phyloP scores from a whole-genome alignment of 1,284 basidiomycete genomes.

The Ustilago vetiveriae region DNA sequence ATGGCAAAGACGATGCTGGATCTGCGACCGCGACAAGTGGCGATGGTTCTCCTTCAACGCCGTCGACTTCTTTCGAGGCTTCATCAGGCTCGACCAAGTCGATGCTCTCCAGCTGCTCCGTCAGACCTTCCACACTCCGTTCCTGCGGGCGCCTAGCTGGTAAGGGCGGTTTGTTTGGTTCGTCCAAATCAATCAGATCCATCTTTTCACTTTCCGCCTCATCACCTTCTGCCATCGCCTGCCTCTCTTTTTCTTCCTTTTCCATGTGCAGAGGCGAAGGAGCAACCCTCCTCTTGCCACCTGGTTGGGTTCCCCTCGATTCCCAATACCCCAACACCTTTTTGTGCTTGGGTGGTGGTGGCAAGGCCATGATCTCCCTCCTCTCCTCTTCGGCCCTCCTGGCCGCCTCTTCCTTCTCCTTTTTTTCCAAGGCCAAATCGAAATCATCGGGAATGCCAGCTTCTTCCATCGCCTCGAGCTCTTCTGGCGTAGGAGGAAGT shows the following conservation, averaged over 20 bases:
- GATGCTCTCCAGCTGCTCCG: slow-evolving; percentile 7
- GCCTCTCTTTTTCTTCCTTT: background rate
- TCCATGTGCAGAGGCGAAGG: slow-evolving; percentile 17
- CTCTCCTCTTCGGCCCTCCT: slow-evolving; percentile 26
- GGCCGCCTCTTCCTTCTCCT: slow-evolving; percentile 26
- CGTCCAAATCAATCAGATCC: slow-evolving; percentile 21
- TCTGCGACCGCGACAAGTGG: background rate
- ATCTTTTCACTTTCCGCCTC: slow-evolving; percentile 1
- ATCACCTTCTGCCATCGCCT: background rate
- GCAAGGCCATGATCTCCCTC: slow-evolving; percentile 44
- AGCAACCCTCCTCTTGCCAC: slow-evolving; percentile 15
- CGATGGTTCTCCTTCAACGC: background rate
- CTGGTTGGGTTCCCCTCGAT: slow-evolving; percentile 5
- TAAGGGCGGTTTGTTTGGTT: slow-evolving; percentile 10
- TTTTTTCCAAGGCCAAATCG: slow-evolving; percentile 51
- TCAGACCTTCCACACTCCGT: slow-evolving; percentile 5
- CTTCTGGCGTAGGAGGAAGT: slow-evolving; percentile 62
- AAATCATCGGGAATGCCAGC: slow-evolving; percentile 64
- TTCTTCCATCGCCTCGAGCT: slow-evolving; percentile 62
- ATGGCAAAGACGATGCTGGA: background rate
- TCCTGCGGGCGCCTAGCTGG: slow-evolving; percentile 2
- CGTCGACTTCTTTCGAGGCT: background rate
- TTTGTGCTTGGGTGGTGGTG: slow-evolving; percentile 52
- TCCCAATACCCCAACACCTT: slow-evolving; percentile 32
- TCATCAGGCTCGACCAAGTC: background rate